Evolutionary conservation across 768 basidiomycete species (phyloP).

Genomic region (Russula emetica): DNA sequence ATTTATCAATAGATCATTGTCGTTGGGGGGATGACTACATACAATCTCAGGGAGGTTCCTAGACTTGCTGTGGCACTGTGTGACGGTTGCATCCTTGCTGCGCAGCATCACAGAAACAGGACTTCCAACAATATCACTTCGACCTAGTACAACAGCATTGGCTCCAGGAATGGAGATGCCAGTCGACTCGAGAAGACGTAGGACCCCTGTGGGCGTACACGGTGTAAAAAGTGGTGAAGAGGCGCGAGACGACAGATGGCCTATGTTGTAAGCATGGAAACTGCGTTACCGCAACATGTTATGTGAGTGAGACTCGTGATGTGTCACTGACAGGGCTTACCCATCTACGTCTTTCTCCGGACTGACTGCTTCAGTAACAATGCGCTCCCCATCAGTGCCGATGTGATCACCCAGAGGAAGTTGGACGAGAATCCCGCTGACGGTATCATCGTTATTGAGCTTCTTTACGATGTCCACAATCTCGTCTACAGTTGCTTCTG

Average conservation of each 20-base stretch:
- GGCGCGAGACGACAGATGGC: slow-evolving; percentile 86
- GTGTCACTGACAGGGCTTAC: slow-evolving; percentile 40
- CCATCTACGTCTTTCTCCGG: slow-evolving; percentile 97
- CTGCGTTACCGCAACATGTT: slow-evolving; percentile 38
- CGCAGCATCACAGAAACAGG: slow-evolving; percentile 90
- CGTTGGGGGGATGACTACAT: slow-evolving; percentile 31
- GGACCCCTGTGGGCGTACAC: slow-evolving; percentile 92
- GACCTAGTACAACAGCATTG: slow-evolving; percentile 87
- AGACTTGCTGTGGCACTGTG: slow-evolving; percentile 93
- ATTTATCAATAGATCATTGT: not conserved
- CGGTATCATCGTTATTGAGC: slow-evolving; percentile 74
- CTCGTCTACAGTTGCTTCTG: slow-evolving; percentile 64
- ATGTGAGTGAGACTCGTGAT: not conserved
- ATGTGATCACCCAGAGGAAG: slow-evolving; percentile 87
- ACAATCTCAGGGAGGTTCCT: slow-evolving; percentile 77
- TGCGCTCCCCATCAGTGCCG: slow-evolving; percentile 74
- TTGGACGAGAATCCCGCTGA: slow-evolving; percentile 93
- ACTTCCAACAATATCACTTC: slow-evolving; percentile 96
- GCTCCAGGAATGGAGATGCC: slow-evolving; percentile 71
- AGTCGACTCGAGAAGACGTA: slow-evolving; percentile 86
- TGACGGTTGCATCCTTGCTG: slow-evolving; percentile 90
- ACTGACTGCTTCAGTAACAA: slow-evolving; percentile 90
- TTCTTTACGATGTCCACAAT: slow-evolving; percentile 72
- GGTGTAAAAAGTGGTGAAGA: slow-evolving; percentile 87
- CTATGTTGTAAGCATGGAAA: slow-evolving; percentile 98